Evolutionary conservation across 805 yeast species (phyloP).

Genomic region (Yarrowia sp.): DNA sequence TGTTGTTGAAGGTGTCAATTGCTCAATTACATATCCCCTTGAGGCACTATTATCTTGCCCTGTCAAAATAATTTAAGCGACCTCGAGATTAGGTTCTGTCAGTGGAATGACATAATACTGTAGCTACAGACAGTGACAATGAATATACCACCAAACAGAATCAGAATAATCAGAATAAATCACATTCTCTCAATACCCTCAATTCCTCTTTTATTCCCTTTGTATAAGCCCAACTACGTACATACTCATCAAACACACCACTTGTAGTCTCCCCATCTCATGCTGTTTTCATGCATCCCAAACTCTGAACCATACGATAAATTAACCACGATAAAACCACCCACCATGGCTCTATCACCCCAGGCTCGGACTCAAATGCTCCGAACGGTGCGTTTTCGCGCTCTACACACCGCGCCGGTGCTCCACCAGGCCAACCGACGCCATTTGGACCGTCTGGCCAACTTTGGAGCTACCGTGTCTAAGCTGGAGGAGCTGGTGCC

Average conservation of each 20-base stretch:
- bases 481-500: constrained; percentile 21
- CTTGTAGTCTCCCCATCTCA: no score
- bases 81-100: not conserved
- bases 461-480: constrained; percentile 18
- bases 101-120: not conserved
- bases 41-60: no score
- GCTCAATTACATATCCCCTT: no score
- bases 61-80: no score
- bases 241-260: no score
- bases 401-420: not conserved
- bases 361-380: not conserved
- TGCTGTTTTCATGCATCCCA: not conserved
- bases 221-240: no score
- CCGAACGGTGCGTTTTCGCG: constrained; percentile 2
- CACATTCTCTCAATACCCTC: no score
- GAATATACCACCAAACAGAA: not conserved
- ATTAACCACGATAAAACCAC: no score
- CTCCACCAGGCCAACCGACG: not conserved
- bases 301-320: not conserved
- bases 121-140: not conserved
- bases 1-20: no score
- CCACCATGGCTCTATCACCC: no score
- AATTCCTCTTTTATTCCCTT: no score
- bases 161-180: no score
- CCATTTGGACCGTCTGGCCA: constrained; percentile 24